Evolutionary conservation across 495 filamentous ascomycete species (phyloP).

Genomic region (Filosporella fistucella): DNA sequence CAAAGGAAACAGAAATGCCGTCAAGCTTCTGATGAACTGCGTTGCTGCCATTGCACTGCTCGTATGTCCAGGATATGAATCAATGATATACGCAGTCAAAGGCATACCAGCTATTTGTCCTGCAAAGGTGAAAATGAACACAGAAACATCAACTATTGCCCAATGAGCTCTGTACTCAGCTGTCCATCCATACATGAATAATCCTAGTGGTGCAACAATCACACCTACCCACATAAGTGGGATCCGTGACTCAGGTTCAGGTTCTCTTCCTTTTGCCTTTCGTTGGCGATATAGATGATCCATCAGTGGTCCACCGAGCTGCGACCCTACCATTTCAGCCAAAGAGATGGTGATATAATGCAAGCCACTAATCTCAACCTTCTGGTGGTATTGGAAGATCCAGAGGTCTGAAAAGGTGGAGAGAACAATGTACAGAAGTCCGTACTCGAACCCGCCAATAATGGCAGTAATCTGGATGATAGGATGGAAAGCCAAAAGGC

Average conservation of each 20-base stretch:
- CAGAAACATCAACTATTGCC: slow-evolving; percentile 66
- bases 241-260: slow-evolving; percentile 67
- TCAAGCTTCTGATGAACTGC: slow-evolving; percentile 54
- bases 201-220: slow-evolving; percentile 29
- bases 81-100: slow-evolving; percentile 31
- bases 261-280: slow-evolving; percentile 49
- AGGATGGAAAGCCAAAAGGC: slow-evolving; percentile 69
- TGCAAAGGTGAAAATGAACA: slow-evolving; percentile 69
- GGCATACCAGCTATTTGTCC: slow-evolving; percentile 78
- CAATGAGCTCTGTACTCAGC: slow-evolving; percentile 41
- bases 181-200: slow-evolving; percentile 75
- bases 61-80: slow-evolving; percentile 11
- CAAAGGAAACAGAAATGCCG: slow-evolving; percentile 70
- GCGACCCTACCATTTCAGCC: slow-evolving; percentile 57
- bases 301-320: slow-evolving; percentile 60
- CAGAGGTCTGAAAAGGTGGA: slow-evolving; percentile 72
- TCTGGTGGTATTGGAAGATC: slow-evolving; percentile 63
- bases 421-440: slow-evolving; percentile 56
- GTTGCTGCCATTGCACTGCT: slow-evolving; percentile 11
- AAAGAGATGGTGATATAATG: slow-evolving; percentile 64
- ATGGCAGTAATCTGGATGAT: slow-evolving; percentile 71
- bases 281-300: slow-evolving; percentile 68
- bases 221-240: slow-evolving; percentile 81
- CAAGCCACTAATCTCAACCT: slow-evolving; percentile 61
- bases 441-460: slow-evolving; percentile 45